phyloP scores from a whole-genome alignment of 1,284 basidiomycete genomes.

The Rhodotorula sp. region DNA sequence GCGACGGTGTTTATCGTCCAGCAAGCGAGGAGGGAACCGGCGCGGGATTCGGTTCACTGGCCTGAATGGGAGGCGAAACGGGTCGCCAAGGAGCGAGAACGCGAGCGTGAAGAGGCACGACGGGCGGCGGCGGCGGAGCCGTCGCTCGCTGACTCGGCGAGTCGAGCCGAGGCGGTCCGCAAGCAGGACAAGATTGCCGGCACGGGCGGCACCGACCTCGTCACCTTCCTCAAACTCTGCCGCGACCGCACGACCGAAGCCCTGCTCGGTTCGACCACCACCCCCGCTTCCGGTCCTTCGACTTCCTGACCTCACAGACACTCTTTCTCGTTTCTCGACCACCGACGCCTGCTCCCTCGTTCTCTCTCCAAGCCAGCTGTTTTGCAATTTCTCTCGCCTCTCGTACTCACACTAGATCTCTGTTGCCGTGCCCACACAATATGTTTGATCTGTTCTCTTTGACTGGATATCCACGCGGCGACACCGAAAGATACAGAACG shows the following conservation, averaged over 20 bases:
- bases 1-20: slow-evolving; percentile 37
- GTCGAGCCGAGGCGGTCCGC: slow-evolving; percentile 50
- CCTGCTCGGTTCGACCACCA: slow-evolving; percentile 15
- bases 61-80: slow-evolving; percentile 65
- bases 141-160: neutral
- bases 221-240: slow-evolving; percentile 75
- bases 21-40: slow-evolving; percentile 46
- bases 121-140: slow-evolving; percentile 31
- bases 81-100: slow-evolving; percentile 38
- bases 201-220: slow-evolving; percentile 81
- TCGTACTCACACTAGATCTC: no score
- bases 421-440: no score
- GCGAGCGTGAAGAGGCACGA: slow-evolving; percentile 44
- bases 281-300: neutral
- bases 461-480: no score
- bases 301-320: neutral
- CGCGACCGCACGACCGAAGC: slow-evolving; percentile 63
- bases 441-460: no score
- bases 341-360: no score
- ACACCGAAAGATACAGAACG: no score
- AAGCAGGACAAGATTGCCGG: slow-evolving; percentile 63
- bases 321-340: neutral
- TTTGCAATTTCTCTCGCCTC: no score
- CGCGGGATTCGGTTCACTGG: slow-evolving; percentile 59
- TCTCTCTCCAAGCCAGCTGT: no score